These are phyloP conservation scores for Tinospora cordifolia DNA, from an alignment of 164 flowering plant genomes.

Conservation along the genomic window DNA sequence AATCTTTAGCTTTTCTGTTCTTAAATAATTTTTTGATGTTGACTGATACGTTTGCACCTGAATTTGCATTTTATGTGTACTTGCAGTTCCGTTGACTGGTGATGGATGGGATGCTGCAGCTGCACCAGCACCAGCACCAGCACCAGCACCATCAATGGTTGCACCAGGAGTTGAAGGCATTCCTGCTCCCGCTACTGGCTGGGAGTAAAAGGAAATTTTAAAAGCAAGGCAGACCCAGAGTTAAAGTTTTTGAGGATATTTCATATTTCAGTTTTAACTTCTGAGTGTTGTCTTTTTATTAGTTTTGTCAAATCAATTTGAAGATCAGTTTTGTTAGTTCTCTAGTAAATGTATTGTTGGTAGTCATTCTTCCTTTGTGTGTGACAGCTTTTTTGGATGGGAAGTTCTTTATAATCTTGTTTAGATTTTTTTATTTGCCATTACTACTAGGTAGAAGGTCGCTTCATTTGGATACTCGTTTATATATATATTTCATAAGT, in stretches of 20 bases:
- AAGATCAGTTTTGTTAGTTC: not conserved
- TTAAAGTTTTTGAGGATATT: not conserved
- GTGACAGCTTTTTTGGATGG: not conserved
- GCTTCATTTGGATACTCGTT: too few species aligned
- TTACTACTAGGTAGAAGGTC: too few species aligned
- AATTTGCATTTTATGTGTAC: not conserved
- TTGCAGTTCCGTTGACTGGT: not conserved
- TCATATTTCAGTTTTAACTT: not conserved
- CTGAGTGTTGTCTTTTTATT: not conserved
- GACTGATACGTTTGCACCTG: not conserved
- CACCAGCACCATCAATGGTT: conserved; percentile 10
- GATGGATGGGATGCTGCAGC: conserved; percentile 5
- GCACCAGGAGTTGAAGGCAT: conserved; percentile 3
- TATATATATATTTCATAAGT: too few species aligned
- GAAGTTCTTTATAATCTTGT: not conserved
- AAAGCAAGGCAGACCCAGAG: not conserved
- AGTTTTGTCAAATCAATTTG: not conserved
- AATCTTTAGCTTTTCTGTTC: too few species aligned
- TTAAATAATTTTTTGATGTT: not conserved
- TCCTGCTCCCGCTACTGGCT: conserved; percentile 5
- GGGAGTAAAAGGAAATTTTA: not conserved
- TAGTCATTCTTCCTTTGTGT: not conserved
- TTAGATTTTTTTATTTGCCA: too few species aligned
- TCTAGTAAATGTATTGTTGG: too few species aligned
- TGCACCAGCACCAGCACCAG: conserved; percentile 7